These are phyloP conservation scores for Podospora fimiseda DNA, from an alignment of 495 filamentous ascomycete species.

Conservation along the genomic window DNA sequence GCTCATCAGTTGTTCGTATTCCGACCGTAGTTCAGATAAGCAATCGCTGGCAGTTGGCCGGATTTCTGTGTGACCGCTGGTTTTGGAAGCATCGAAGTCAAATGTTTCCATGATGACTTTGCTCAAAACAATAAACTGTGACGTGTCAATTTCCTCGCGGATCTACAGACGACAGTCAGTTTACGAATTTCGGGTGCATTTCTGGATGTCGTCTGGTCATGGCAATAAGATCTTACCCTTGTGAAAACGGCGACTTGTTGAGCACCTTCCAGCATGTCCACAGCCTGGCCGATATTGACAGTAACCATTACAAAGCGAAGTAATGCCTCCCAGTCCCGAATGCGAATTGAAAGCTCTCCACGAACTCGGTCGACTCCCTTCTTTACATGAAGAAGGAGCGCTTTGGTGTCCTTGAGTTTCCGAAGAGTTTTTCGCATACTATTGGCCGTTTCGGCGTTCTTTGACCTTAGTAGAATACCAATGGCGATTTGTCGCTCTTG, in stretches of 20 bases:
- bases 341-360: conserved; percentile 52
- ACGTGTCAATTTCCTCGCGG: conserved; percentile 40
- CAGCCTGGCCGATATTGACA: conserved; percentile 59
- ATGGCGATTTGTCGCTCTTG: conserved; percentile 68
- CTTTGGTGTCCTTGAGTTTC: conserved; percentile 73
- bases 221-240: conserved; percentile 41
- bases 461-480: conserved; percentile 58
- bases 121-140: conserved; percentile 57
- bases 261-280: conserved; percentile 55
- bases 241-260: conserved; percentile 48
- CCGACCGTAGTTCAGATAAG: conserved; percentile 70
- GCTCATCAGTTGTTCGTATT: too few relatives aligned
- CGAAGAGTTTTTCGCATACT: conserved; percentile 58
- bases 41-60: conserved; percentile 64
- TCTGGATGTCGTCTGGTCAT: background rate
- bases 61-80: conserved; percentile 68
- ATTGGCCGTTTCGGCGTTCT: conserved; percentile 54
- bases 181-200: conserved; percentile 1
- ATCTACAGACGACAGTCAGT: conserved; percentile 18
- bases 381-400: conserved; percentile 61
- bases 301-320: conserved; percentile 47
- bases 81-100: conserved; percentile 73
- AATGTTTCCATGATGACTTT: conserved; percentile 67
- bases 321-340: conserved; percentile 65
- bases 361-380: conserved; percentile 65